Percentiles rank a stretch among this genome's conserved stretches.
phyloP scores from a whole-genome alignment of 139 green algal genomes.

The Tetraselmis striata region DNA sequence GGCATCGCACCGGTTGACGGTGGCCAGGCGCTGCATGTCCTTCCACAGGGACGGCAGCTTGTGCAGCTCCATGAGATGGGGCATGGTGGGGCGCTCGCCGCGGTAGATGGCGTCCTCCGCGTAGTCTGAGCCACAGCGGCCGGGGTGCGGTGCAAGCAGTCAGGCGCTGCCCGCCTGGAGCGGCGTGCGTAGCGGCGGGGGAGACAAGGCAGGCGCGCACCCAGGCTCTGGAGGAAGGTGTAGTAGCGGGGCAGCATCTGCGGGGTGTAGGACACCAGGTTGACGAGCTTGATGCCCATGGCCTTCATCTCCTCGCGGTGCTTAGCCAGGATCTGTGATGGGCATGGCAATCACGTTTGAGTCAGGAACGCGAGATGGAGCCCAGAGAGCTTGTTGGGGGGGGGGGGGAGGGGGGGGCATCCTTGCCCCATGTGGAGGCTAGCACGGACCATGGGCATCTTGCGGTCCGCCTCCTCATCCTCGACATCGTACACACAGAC shows the following conservation, averaged over 20 bases:
- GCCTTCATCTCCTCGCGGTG: slow-evolving; percentile 7
- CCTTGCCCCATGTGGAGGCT: no score
- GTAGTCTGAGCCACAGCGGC: no score
- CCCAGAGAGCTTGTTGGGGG: no score
- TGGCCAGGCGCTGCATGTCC: slow-evolving; percentile 20
- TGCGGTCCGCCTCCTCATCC: neutral
- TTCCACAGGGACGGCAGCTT: slow-evolving; percentile 41
- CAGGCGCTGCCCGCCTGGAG: no score
- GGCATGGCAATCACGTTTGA: no score
- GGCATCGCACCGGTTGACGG: slow-evolving; percentile 19
- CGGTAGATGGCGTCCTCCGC: slow-evolving; percentile 22
- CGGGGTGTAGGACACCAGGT: slow-evolving; percentile 10
- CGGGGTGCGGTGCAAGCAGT: no score
- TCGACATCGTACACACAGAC: slow-evolving; percentile 1
- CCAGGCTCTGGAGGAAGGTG: slow-evolving; percentile 11
- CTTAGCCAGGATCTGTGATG: slow-evolving; percentile 9
- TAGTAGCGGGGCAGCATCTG: slow-evolving; percentile 16
- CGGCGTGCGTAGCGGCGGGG: no score
- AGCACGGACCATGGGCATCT: slow-evolving; percentile 7
- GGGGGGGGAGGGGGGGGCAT: no score
- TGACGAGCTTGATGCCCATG: slow-evolving; percentile 22
- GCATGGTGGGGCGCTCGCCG: slow-evolving; percentile 33
- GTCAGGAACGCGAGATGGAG: no score
- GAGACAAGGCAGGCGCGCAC: no score
- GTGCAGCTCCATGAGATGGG: slow-evolving; percentile 72